Conservation (phyloP, 257 asterid species). For the Apocynum venetum region DNA sequence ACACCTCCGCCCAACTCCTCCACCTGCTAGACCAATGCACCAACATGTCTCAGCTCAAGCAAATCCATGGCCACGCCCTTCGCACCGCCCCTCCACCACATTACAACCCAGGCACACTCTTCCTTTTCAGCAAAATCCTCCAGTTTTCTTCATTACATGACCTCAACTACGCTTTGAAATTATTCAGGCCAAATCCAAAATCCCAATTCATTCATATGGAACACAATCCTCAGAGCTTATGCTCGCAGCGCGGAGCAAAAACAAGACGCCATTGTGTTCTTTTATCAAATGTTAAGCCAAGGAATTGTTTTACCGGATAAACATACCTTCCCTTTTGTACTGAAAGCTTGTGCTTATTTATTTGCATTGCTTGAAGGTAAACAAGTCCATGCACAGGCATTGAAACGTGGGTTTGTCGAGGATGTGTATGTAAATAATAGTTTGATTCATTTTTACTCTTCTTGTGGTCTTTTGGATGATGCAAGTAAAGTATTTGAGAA, state of each 20-base stretch:
- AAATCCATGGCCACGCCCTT: constrained; percentile 59
- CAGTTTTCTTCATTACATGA: constrained; percentile 50
- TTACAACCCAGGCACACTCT: constrained; percentile 28
- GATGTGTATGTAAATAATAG: constrained; percentile 73
- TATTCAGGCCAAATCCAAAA: constrained; percentile 39
- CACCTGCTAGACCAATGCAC: constrained; percentile 44
- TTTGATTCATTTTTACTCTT: constrained; percentile 68
- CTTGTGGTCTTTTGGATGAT: constrained; percentile 53
- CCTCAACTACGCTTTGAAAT: constrained; percentile 35
- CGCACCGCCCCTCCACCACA: constrained; percentile 36
- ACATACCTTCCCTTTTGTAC: constrained; percentile 68
- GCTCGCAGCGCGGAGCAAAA: constrained; percentile 52
- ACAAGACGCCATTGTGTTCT: constrained; percentile 36
- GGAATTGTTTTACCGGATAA: constrained; percentile 56
- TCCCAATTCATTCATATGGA: constrained; percentile 53
- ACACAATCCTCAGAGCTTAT: constrained; percentile 59
- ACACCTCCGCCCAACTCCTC: constrained; percentile 38
- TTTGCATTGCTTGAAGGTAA: constrained; percentile 57
- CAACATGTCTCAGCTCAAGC: constrained; percentile 56
- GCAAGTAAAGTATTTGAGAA: constrained; percentile 56
- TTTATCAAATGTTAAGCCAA: constrained; percentile 34
- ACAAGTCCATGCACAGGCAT: constrained; percentile 54
- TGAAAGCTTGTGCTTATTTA: constrained; percentile 62
- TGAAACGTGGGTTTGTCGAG: constrained; percentile 57
- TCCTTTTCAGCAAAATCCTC: constrained; percentile 45